Percentiles rank a stretch among this genome's conserved stretches.
Evolutionary conservation across 345 rosid genomes (phyloP).

Genomic region (Syzygium oleosum): DNA sequence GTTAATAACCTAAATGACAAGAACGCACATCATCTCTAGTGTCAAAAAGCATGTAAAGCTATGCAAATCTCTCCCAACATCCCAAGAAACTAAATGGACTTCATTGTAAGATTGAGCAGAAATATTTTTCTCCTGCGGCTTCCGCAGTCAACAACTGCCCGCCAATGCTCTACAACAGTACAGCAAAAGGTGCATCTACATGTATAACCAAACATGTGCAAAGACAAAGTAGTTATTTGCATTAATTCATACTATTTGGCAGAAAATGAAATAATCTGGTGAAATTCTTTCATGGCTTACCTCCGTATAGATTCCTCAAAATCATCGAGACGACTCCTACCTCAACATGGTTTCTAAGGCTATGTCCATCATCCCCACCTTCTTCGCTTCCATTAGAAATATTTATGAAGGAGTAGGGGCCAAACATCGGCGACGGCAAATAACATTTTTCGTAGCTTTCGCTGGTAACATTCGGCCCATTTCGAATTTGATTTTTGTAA

Average conservation of each 20-base stretch:
- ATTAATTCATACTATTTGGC: not conserved
- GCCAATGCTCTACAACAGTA: not conserved
- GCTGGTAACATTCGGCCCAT: not conserved
- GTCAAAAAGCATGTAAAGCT: not conserved
- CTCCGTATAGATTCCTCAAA: not conserved
- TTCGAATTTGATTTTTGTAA: not conserved
- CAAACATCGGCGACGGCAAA: not conserved
- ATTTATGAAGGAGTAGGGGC: slow-evolving; percentile 2
- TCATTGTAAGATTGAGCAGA: not conserved
- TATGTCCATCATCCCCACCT: not conserved
- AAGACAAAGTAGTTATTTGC: not conserved
- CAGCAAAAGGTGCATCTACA: not conserved
- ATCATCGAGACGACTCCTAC: not conserved
- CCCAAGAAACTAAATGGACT: not conserved
- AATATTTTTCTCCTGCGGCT: not conserved
- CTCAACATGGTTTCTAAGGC: not conserved
- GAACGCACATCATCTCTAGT: not conserved
- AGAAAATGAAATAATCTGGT: not conserved
- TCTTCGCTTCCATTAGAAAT: not conserved
- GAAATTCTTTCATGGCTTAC: not conserved
- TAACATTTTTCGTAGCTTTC: not conserved
- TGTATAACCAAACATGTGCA: not conserved
- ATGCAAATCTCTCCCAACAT: not conserved
- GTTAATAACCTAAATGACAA: not conserved
- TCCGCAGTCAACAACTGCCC: not conserved